Evolutionary conservation across 768 basidiomycete genomes (phyloP), one percentile per base, ranked within the genome.

Genomic region (Phaeolepiota aurea): DNA sequence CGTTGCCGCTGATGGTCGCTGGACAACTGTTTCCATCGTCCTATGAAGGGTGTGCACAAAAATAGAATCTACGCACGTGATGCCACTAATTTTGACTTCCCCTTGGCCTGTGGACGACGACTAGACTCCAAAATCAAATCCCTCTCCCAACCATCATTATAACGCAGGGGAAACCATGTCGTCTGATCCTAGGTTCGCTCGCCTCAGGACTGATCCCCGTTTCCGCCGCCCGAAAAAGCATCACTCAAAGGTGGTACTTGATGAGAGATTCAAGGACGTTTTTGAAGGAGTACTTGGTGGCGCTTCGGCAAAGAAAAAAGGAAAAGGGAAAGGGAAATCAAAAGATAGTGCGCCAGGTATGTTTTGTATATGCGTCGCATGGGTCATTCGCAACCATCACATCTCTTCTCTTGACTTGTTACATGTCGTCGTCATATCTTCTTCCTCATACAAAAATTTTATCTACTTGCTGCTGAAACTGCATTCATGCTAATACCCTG

Each of bases 141-240:
- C n/a, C n/a, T n/a, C n/a, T n/a, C n/a, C n/a, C n/a, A n/a, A n/a
- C n/a, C n/a, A n/a, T n/a, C n/a, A n/a, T n/a, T n/a, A n/a, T n/a
- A n/a, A n/a, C n/a, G n/a, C n/a, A n/a, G n/a, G n/a, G n/a, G n/a
- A n/a, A n/a, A n/a, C 23, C 43, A 44, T 43, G 48, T 82, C 84
- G 80, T 76, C 83, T 11, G 88, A 96, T 62, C 70, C 86, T n/a
- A 77, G 94, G 15, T 99, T 98, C 59, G 75, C 85, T 14, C 71
- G 87, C 39, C 69, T 97, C 41, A 82, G 78, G 56, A 79, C 89
- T 11, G 94, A 99, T 57, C 96, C 96, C 34, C 79, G 96, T 37
- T 99, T 99, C 66, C 72, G 92, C 18, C 74, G 76, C 21, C 86
- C 88, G 2, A 87, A 79, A 57, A 88, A 82, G 60, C 77, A 82